Evolutionary conservation across 2,329 filamentous ascomycete species (phyloP).

Genomic region (Immersiporthe knoxdaviesiana): DNA sequence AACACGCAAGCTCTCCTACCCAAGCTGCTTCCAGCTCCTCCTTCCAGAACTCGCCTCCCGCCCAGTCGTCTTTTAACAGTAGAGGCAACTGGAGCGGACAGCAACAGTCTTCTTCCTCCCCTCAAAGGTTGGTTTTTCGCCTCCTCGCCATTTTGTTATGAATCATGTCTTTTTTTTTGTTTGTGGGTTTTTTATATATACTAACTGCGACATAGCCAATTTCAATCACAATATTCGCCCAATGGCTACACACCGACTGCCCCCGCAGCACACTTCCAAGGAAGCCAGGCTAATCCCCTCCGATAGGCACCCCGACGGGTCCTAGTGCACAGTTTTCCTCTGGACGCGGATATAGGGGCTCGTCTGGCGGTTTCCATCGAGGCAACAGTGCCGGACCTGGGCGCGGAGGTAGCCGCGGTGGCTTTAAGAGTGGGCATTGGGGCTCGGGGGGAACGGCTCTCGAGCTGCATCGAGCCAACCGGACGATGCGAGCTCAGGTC

Average conservation of each 20-base stretch:
- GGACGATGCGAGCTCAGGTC: constrained; percentile 37
- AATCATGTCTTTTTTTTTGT: constrained; percentile 30
- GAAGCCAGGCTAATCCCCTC: constrained; percentile 49
- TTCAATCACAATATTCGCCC: constrained; percentile 63
- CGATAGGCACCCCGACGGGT: constrained; percentile 60
- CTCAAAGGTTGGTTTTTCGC: constrained; percentile 47
- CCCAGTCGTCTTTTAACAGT: constrained; percentile 46
- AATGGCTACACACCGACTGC: constrained; percentile 51
- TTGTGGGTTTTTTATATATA: too few species aligned
- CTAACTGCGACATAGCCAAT: constrained; percentile 56
- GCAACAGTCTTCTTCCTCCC: constrained; percentile 39
- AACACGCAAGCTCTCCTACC: constrained; percentile 45
- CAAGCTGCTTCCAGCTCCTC: constrained; percentile 48
- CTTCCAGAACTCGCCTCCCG: constrained; percentile 49
- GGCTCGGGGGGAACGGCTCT: constrained; percentile 55
- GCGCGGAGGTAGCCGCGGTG: constrained; percentile 59
- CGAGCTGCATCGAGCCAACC: constrained; percentile 34
- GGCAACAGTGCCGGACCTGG: constrained; percentile 59
- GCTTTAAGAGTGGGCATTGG: constrained; percentile 73
- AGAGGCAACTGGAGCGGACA: constrained; percentile 46
- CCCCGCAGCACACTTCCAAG: constrained; percentile 59
- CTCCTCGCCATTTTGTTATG: neutral
- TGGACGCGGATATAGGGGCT: constrained; percentile 52
- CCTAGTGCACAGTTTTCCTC: constrained; percentile 59
- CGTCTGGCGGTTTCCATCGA: constrained; percentile 55